These are phyloP conservation scores for Leptographium flavum DNA, from an alignment of 2,329 filamentous ascomycete species.

Conservation along the genomic window DNA sequence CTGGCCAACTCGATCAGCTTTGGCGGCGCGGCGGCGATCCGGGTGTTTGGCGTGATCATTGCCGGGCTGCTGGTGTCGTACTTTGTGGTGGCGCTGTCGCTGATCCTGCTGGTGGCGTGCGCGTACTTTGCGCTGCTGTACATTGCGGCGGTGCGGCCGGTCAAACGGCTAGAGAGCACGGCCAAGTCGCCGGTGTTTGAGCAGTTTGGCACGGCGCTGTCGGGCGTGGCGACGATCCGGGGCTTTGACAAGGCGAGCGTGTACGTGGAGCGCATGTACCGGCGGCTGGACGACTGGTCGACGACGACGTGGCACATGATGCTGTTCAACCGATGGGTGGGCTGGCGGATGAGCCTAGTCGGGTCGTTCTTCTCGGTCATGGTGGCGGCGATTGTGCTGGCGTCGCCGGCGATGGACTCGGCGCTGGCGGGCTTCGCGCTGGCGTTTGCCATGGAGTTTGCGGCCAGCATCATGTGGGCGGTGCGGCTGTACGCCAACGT, in stretches of 20 bases:
- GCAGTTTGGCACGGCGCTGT: slow-evolving; percentile 59
- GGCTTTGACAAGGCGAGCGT: slow-evolving; percentile 55
- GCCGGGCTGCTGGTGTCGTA: slow-evolving; percentile 56
- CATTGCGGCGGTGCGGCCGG: slow-evolving; percentile 55
- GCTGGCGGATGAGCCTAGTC: slow-evolving; percentile 55
- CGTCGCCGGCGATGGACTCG: slow-evolving; percentile 47
- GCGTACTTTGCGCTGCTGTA: slow-evolving; percentile 46
- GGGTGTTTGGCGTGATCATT: slow-evolving; percentile 49
- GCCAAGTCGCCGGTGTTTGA: slow-evolving; percentile 71
- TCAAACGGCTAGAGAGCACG: slow-evolving; percentile 64
- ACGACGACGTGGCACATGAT: slow-evolving; percentile 53
- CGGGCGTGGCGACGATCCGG: slow-evolving; percentile 61
- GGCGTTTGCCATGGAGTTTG: slow-evolving; percentile 59
- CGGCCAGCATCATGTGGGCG: slow-evolving; percentile 47
- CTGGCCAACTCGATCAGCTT: slow-evolving; percentile 50
- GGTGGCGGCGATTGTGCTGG: slow-evolving; percentile 50
- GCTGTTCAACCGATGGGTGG: slow-evolving; percentile 66
- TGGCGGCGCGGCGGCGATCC: slow-evolving; percentile 43
- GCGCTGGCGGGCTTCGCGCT: slow-evolving; percentile 63
- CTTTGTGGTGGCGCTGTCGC: slow-evolving; percentile 47
- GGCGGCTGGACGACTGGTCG: slow-evolving; percentile 52
- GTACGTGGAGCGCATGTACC: slow-evolving; percentile 58
- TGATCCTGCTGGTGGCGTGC: slow-evolving; percentile 41
- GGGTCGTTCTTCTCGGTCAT: slow-evolving; percentile 54
- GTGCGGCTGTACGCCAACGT: slow-evolving; percentile 55